Evolutionary conservation across 768 basidiomycete species (phyloP).

Genomic region (Daedaleopsis nitida): DNA sequence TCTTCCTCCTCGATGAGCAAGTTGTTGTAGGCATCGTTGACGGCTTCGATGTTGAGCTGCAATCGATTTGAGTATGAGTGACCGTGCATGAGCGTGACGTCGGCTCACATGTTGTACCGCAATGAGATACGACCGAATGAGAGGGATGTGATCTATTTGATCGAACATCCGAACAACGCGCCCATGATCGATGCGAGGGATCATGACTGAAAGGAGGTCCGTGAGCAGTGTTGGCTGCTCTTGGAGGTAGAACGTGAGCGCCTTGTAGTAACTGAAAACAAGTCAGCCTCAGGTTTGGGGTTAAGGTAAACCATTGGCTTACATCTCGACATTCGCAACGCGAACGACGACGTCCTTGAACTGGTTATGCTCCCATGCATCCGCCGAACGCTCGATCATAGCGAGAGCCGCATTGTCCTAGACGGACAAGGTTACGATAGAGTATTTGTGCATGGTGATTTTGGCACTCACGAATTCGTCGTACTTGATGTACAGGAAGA

Average conservation of each 20-base stretch:
- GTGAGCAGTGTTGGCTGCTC: conserved; percentile 93
- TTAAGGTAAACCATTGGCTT: not conserved
- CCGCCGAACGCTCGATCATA: conserved; percentile 98
- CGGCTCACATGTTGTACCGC: conserved; percentile 85
- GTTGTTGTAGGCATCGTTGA: conserved; percentile 98
- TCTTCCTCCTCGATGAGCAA: conserved; percentile 99
- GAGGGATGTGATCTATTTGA: conserved; percentile 92
- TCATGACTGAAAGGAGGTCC: conserved; percentile 89
- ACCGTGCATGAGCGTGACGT: not conserved
- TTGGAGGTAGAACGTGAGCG: conserved; percentile 90
- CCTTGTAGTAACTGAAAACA: conserved; percentile 82
- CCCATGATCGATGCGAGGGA: conserved; percentile 91
- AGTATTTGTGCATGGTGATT: not conserved
- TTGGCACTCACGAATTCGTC: conserved; percentile 76
- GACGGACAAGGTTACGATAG: conserved; percentile 5
- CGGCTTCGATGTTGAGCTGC: conserved; percentile 92
- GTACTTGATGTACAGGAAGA: conserved; percentile 98
- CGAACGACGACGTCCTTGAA: conserved; percentile 99
- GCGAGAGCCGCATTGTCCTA: conserved; percentile 96
- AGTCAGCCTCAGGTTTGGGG: not conserved
- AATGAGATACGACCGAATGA: conserved; percentile 95
- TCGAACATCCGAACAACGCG: conserved; percentile 96
- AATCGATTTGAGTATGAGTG: not conserved
- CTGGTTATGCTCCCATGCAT: conserved; percentile 99
- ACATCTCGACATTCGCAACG: conserved; percentile 98